phyloP scores from a whole-genome alignment of 495 filamentous ascomycete genomes.

The Letharia lupina region DNA sequence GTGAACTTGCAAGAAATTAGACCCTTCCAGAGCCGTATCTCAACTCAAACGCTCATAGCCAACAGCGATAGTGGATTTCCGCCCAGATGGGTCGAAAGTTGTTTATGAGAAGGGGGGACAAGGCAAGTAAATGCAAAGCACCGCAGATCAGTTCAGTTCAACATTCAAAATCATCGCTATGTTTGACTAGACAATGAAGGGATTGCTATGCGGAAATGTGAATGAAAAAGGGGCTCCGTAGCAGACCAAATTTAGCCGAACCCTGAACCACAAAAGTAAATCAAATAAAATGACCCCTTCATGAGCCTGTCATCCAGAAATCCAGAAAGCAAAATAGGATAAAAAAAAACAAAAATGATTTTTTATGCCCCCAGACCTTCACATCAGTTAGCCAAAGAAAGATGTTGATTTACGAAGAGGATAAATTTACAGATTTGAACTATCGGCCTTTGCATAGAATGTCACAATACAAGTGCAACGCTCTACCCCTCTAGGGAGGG shows the following conservation, averaged over 20 bases:
- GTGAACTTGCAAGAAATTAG: not conserved
- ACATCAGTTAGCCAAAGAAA: not conserved
- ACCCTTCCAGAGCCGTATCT: not conserved
- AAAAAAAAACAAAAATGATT: not conserved
- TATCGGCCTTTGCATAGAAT: constrained; percentile 22
- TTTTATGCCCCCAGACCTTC: not conserved
- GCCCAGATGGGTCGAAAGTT: not conserved
- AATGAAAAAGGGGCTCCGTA: not conserved
- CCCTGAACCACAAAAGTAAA: too few species aligned
- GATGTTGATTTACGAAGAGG: not conserved
- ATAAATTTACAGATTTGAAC: constrained; percentile 19
- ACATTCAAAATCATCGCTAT: not conserved
- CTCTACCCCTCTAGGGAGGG: constrained; percentile 17
- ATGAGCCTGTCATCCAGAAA: too few species aligned
- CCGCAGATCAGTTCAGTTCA: not conserved
- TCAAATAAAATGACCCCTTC: too few species aligned
- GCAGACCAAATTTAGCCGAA: too few species aligned
- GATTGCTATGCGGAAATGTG: not conserved
- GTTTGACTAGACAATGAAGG: not conserved
- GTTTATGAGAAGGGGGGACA: not conserved
- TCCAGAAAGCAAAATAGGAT: not conserved
- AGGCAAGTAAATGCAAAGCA: not conserved
- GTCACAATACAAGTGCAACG: constrained; percentile 21
- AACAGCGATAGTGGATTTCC: not conserved
- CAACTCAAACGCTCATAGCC: not conserved